Base-by-base conservation (phyloP, 1,139 yeast species). In the Pichia sp. region DNA sequence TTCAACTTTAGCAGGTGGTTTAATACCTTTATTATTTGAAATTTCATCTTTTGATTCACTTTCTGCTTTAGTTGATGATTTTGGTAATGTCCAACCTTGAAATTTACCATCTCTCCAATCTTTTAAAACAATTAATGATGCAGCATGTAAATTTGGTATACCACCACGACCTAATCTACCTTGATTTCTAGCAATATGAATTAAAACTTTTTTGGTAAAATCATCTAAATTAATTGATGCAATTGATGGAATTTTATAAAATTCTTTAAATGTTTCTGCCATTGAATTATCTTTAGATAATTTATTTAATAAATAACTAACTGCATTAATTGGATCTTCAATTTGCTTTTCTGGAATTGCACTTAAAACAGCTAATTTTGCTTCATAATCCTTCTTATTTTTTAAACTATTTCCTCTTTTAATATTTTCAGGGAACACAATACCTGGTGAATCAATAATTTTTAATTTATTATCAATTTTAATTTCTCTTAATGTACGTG, bases 61-160 rank as follows among this genome's bases (percentile, higher is more conserved):
- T 16, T 63, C 63, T 25, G 20, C 20, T 7, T 28, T 24, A 12
- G 12, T 9, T 28, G 86, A 78, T 9, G 80, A 73, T 55, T 83
- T 86, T 39, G 97, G 96, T 56, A 81, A 65, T 2, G 89, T 80
- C 96, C 97, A 92, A 39, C 97, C 96, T 46, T 82, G 67, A 55
- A 92, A 78, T 62, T 95, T 80, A 48, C 98, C 98, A 65, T 90
- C 97, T 68, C 97, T 82, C 97, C 97, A 94, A 67, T 92, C 99
- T 55, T 80, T 87, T 59, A 94, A 73, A 4, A 92, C 85, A 31
- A 87, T 73, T 57, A 77, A 66, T 35, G 95, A 96, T 11, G 98
- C 96, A 51, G 92, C 74, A 47, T 80, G 82, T 55, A 92, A 65
- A 63, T 92, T 89, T 43, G 98, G 96, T 47, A 92, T 68, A 59